Conservation (phyloP, 2,329 filamentous ascomycete species). For the Fusarium sp. region DNA sequence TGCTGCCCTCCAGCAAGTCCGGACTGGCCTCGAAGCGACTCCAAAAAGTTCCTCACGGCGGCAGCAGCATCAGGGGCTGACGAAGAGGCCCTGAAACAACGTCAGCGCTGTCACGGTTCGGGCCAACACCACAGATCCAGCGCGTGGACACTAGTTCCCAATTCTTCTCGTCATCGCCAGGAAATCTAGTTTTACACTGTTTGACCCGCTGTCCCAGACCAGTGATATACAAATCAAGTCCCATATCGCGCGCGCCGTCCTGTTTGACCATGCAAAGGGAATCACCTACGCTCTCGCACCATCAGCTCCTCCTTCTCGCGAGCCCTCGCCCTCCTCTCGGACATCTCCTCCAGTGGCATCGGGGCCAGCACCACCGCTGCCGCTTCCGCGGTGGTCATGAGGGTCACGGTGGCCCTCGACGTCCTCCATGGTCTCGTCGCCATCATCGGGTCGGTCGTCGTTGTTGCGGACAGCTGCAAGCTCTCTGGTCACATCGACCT, state of each 20-base stretch:
- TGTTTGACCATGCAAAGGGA: constrained; percentile 45
- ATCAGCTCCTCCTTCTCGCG: constrained; percentile 93
- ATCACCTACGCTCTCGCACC: constrained; percentile 98
- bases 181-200: constrained; percentile 48
- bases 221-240: constrained; percentile 35
- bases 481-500: constrained; percentile 81
- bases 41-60: constrained; percentile 88
- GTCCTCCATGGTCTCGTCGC: constrained; percentile 65
- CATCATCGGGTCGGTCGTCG: constrained; percentile 63
- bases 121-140: constrained; percentile 34
- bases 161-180: constrained; percentile 43
- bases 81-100: constrained; percentile 65
- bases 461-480: constrained; percentile 71
- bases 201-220: constrained; percentile 40
- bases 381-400: constrained; percentile 66
- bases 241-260: constrained; percentile 36
- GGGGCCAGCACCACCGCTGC: constrained; percentile 83
- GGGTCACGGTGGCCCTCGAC: constrained; percentile 72
- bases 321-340: constrained; percentile 86
- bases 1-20: constrained; percentile 51
- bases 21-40: constrained; percentile 75
- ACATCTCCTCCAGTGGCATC: constrained; percentile 92
- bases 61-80: constrained; percentile 75
- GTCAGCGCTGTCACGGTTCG: constrained; percentile 55
- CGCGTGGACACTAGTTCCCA: constrained; percentile 41